phyloP scores from a whole-genome alignment of 2,329 filamentous ascomycete species.

The Mycosphaerella sp. region DNA sequence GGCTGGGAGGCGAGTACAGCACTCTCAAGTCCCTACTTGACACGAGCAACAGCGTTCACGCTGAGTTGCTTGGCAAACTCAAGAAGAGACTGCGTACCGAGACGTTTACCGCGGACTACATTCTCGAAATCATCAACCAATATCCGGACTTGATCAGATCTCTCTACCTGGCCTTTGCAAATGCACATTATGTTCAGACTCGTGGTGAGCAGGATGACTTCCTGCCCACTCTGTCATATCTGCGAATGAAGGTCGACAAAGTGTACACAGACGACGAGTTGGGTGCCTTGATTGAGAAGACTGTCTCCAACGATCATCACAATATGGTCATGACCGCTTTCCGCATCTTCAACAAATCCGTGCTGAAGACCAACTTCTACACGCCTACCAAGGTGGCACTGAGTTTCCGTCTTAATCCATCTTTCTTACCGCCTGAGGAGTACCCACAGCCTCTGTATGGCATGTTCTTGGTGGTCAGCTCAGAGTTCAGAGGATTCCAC shows the following conservation, averaged over 20 bases:
- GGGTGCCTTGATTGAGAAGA: slow-evolving; percentile 68
- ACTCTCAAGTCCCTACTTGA: slow-evolving; percentile 79
- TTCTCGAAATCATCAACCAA: slow-evolving; percentile 89
- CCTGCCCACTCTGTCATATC: slow-evolving; percentile 62
- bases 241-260: slow-evolving; percentile 60
- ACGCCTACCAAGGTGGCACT: slow-evolving; percentile 97
- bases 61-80: slow-evolving; percentile 82
- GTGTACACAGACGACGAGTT: slow-evolving; percentile 70
- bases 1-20: slow-evolving; percentile 84
- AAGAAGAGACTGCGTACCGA: slow-evolving; percentile 93
- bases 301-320: slow-evolving; percentile 88
- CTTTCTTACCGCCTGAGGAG: slow-evolving; percentile 82
- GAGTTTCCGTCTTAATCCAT: slow-evolving; percentile 87
- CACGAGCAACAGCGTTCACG: slow-evolving; percentile 72
- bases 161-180: slow-evolving; percentile 87
- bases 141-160: slow-evolving; percentile 82
- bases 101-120: slow-evolving; percentile 97
- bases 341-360: slow-evolving; percentile 85
- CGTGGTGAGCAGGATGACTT: slow-evolving; percentile 60
- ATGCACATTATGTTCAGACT: slow-evolving; percentile 69
- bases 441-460: slow-evolving; percentile 92
- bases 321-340: slow-evolving; percentile 98
- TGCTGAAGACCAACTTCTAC: slow-evolving; percentile 96
- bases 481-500: slow-evolving; percentile 95
- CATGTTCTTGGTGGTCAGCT: slow-evolving; percentile 98